Conservation (phyloP, 1,284 basidiomycete genomes). For the Apiotrichum montevideense region DNA sequence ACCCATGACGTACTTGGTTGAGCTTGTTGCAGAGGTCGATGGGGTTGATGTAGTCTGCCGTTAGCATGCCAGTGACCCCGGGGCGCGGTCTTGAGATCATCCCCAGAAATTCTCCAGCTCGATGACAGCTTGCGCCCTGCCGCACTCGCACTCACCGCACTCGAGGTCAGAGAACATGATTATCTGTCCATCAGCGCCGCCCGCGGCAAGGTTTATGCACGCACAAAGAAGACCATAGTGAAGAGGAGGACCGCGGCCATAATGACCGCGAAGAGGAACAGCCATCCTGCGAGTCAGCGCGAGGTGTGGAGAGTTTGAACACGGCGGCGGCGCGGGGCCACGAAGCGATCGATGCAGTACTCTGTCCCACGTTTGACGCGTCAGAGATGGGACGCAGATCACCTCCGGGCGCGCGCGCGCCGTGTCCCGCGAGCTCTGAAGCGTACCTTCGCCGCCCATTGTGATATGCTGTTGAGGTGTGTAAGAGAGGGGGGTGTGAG, state of each 20-base stretch:
- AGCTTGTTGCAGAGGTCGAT: constrained; percentile 99
- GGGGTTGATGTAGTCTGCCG: constrained; percentile 88
- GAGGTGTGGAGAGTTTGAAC: too few relatives aligned
- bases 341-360: too few relatives aligned
- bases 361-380: too few relatives aligned
- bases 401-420: too few relatives aligned
- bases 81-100: too few relatives aligned
- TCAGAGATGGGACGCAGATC: too few relatives aligned
- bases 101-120: too few relatives aligned
- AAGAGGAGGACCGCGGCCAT: constrained; percentile 88
- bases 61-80: not conserved
- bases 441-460: constrained; percentile 44
- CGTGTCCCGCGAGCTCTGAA: not conserved
- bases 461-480: constrained; percentile 10
- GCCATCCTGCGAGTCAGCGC: constrained; percentile 62
- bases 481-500: too few relatives aligned
- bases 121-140: too few relatives aligned
- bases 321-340: too few relatives aligned
- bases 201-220: constrained; percentile 45
- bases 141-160: constrained; percentile 53
- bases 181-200: constrained; percentile 56
- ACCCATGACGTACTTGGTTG: constrained; percentile 65
- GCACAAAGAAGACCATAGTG: constrained; percentile 96
- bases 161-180: constrained; percentile 99
- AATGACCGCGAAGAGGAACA: constrained; percentile 88